Base-by-base conservation (phyloP, 306 rosid species). In the Styphnolobium japonicum region DNA sequence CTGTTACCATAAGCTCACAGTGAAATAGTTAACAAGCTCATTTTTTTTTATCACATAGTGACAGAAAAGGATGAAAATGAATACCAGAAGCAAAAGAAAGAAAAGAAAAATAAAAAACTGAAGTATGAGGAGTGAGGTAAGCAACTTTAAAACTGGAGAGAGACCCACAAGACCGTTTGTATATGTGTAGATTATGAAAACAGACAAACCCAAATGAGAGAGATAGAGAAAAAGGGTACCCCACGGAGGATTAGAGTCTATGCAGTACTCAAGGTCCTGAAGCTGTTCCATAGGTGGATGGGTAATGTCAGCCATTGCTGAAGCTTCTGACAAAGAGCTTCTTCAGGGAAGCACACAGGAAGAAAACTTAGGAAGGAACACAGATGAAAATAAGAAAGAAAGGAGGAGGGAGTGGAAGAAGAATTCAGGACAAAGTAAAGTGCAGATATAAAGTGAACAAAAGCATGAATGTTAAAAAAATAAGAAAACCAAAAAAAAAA, bases 231-330 rank as follows among this genome's bases (percentile, higher is more conserved):
- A 77, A 45, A 80, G 46, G 33, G 8, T 90, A 92, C 97, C 92
- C 94, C 94, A 90, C 7, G 93, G 92, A 57, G 97, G 97, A 81
- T 92, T 92, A 56, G 97, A 92, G 86, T 92, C 93, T 84, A 92
- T 92, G 74, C 94, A 92, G 67, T 92, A 92, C 84, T 92, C 97
- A 53, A 90, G 97, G 89, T 92, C 97, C 60, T 90, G 94, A 45
- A 92, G 92, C 72, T 92, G 97, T 75, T 92, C 97, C 97, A 92
- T 90, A 60, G 97, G 97, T 55, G 48, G 88, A 86, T 90, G 97
- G 73, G 80, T 82, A 66, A 84, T 85, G 81, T 88, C 93, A 18
- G 93, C 93, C 97, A 90, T 92, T 92, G 90, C 46, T 67, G 81
- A 86, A 83, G 86, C 72, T 70, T 80, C 71, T 68, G 63, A 84